Percentiles rank a stretch among this genome's conserved stretches.
These are phyloP conservation scores for Orbilia brochopaga DNA, from an alignment of 2,329 filamentous ascomycete genomes.

Conservation along the genomic window DNA sequence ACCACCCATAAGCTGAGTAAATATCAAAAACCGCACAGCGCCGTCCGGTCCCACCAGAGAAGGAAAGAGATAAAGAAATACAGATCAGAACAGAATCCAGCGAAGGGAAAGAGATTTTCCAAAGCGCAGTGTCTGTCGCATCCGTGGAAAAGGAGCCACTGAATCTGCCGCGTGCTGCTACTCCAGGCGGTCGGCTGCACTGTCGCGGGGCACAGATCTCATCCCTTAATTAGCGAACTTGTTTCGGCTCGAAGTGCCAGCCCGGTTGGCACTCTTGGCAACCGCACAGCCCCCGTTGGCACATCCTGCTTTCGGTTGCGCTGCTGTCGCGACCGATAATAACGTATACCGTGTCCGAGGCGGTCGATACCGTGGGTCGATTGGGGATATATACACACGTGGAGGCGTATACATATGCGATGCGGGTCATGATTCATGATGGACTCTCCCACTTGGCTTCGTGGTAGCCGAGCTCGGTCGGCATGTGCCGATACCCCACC, in stretches of 20 bases:
- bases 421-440: background rate
- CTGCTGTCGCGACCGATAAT: too few relatives aligned
- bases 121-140: background rate
- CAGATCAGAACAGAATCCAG: too few relatives aligned
- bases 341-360: too few relatives aligned
- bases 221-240: slow-evolving; percentile 45
- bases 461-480: slow-evolving; percentile 28
- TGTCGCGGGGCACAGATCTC: slow-evolving; percentile 16
- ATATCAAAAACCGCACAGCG: too few relatives aligned
- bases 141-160: background rate
- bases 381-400: too few relatives aligned
- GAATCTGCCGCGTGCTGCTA: slow-evolving; percentile 6
- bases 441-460: slow-evolving; percentile 21
- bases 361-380: too few relatives aligned
- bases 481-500: slow-evolving; percentile 43
- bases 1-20: too few relatives aligned
- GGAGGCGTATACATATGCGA: too few relatives aligned
- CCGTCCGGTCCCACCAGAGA: too few relatives aligned
- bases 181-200: slow-evolving; percentile 4
- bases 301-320: too few relatives aligned
- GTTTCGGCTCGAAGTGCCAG: slow-evolving; percentile 42
- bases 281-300: background rate
- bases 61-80: too few relatives aligned
- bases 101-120: too few relatives aligned
- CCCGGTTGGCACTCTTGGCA: slow-evolving; percentile 25